Evolutionary conservation across 192 early-diverging fungal species (phyloP), one percentile per base, ranked within the genome.

Genomic region (Lunasporangiospora selenospora): DNA sequence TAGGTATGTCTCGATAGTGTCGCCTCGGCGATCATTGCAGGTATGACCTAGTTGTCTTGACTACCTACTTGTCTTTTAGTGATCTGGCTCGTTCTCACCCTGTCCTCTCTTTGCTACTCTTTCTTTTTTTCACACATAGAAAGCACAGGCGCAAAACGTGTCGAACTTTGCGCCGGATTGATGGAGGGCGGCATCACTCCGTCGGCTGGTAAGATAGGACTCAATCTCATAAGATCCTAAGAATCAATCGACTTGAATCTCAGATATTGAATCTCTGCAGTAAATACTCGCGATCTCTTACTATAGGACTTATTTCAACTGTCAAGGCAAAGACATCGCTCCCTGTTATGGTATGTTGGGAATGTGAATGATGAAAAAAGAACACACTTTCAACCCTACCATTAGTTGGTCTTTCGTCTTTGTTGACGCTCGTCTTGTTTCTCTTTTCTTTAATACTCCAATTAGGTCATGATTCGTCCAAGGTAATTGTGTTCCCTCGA

Each of bases 141-240:
- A 53, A 48, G 77, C 21, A 77, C 80, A 36, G 83, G 87, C 2
- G 88, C 85, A 18, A 57, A 51, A 3, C 56, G 88, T 21, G 77
- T 90, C 18, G 88, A 90, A 46, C 70, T 90, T 27, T 90, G 88
- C 75, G 86, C 78, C 8, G 87, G 85, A 27, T 55, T 90, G 23
- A 64, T 84, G 36, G 88, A 89, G 41, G 87, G 88, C 23, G 87
- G 85, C 7, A 86, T 83, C 19, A 89, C 87, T 13, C 88, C 88
- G 29, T 82, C 80, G 6, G 62, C 75, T 60, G 87, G 87, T 63
- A 62, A 40, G 42, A 9, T 29, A 53, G 12, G 36, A 24, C 40
- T 7, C 52, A 37, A 21, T 24, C 26, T 53, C 33, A 30, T 48
- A 21, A 65, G 83, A 29, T 39, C 40, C 6, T 23, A 37, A 1